These are phyloP conservation scores for Hansenula sp. DNA, from an alignment of 1,139 yeast genomes.

Conservation along the genomic window DNA sequence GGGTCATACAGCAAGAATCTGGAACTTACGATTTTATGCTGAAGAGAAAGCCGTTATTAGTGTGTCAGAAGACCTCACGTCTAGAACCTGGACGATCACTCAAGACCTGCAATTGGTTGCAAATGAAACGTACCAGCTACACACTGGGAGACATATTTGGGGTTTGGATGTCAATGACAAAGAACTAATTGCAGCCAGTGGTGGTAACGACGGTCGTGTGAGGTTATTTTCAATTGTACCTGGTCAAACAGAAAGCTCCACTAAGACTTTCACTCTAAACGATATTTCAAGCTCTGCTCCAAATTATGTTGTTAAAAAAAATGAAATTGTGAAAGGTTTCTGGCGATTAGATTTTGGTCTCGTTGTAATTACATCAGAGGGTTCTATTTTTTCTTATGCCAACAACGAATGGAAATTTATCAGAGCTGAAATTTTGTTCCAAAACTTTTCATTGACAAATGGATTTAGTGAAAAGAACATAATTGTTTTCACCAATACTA, in stretches of 20 bases:
- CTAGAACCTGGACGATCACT: constrained; percentile 65
- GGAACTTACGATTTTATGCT: constrained; percentile 70
- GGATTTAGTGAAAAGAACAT: constrained; percentile 38
- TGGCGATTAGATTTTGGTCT: constrained; percentile 42
- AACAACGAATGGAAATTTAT: constrained; percentile 31
- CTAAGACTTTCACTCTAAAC: constrained; percentile 28
- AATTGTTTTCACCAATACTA: constrained; percentile 47
- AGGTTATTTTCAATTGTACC: constrained; percentile 52
- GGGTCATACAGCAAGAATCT: constrained; percentile 95
- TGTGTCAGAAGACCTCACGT: constrained; percentile 86
- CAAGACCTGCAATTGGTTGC: constrained; percentile 34
- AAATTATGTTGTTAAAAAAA: constrained; percentile 31
- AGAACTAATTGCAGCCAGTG: constrained; percentile 56
- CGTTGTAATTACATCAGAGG: constrained; percentile 60
- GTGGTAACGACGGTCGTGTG: constrained; percentile 88
- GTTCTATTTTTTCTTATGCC: constrained; percentile 41
- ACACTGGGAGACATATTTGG: constrained; percentile 88
- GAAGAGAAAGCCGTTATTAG: constrained; percentile 42
- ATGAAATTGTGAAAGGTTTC: constrained; percentile 64
- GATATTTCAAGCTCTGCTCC: constrained; percentile 28
- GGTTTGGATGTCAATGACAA: constrained; percentile 57
- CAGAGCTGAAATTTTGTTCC: constrained; percentile 32
- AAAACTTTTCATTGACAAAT: constrained; percentile 48
- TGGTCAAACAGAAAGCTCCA: constrained; percentile 24
- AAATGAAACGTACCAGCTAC: constrained; percentile 55